Evolutionary conservation across 495 filamentous ascomycete species (phyloP).

Genomic region (Penicillium atrosanguineum): DNA sequence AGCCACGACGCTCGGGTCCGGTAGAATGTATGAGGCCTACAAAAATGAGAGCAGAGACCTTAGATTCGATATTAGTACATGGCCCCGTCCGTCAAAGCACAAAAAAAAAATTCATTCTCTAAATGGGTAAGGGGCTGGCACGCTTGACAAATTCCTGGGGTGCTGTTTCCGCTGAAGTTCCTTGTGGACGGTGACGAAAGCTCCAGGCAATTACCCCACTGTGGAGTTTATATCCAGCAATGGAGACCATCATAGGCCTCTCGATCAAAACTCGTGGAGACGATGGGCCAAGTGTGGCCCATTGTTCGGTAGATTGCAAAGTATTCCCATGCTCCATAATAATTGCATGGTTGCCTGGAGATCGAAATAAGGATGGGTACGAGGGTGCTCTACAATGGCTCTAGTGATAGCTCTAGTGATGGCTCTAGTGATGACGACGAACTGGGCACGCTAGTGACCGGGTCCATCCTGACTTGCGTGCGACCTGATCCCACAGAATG

Average conservation of each 20-base stretch:
- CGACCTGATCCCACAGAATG: background rate
- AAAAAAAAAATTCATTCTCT: background rate
- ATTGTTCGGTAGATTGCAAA: background rate
- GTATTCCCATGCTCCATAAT: background rate
- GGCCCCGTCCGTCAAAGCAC: constrained; percentile 4
- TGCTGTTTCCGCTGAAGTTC: background rate
- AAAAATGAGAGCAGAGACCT: background rate
- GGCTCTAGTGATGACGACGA: background rate
- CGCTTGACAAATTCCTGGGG: constrained; percentile 7
- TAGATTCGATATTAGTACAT: background rate
- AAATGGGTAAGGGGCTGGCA: background rate
- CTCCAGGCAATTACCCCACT: background rate
- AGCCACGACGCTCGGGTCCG: background rate
- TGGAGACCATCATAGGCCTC: background rate
- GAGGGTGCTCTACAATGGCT: background rate
- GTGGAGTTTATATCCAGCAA: constrained; percentile 1
- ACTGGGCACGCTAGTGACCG: background rate
- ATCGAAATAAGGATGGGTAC: background rate
- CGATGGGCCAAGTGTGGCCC: background rate
- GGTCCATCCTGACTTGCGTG: background rate
- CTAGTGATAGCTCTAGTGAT: background rate
- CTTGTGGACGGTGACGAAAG: constrained; percentile 1
- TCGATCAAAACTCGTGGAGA: background rate
- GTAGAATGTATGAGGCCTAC: background rate
- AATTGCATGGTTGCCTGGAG: background rate